Conservation (phyloP, 1,284 basidiomycete genomes). For the Hortiboletus rubellus region DNA sequence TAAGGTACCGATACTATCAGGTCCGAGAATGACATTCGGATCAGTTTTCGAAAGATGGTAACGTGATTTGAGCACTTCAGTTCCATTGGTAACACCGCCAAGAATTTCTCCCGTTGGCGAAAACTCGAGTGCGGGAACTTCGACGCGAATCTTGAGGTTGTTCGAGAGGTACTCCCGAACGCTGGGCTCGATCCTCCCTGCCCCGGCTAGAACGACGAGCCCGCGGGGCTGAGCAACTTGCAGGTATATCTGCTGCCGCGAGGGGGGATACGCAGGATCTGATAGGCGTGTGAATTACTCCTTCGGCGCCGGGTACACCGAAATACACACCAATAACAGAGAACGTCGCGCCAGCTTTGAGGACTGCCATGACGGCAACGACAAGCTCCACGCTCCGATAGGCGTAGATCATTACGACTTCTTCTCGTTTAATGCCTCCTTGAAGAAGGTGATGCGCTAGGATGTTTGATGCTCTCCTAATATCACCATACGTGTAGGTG, state of each 20-base stretch:
- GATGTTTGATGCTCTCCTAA: conserved; percentile 86
- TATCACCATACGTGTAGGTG: conserved; percentile 78
- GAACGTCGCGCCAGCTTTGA: conserved; percentile 97
- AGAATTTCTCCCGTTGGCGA: conserved; percentile 60
- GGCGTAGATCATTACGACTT: conserved; percentile 99
- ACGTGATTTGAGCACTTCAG: conserved; percentile 58
- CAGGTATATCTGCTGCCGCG: conserved; percentile 94
- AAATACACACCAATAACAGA: conserved; percentile 84
- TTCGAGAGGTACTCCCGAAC: conserved; percentile 86
- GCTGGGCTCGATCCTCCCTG: conserved; percentile 78
- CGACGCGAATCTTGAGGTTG: conserved; percentile 87
- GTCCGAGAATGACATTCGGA: conserved; percentile 85
- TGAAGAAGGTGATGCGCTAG: conserved; percentile 90
- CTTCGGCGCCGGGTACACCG: conserved; percentile 3
- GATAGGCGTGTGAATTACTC: conserved; percentile 1
- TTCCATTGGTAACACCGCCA: conserved; percentile 56
- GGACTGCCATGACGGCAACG: conserved; percentile 94
- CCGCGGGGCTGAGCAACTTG: conserved; percentile 94
- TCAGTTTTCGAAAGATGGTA: conserved; percentile 62
- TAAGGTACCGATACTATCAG: conserved; percentile 93
- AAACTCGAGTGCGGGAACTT: conserved; percentile 89
- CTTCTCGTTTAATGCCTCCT: conserved; percentile 86
- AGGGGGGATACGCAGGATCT: conserved; percentile 98
- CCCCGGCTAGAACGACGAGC: conserved; percentile 89
- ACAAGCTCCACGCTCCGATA: conserved; percentile 96